Evolutionary conservation across 768 basidiomycete species (phyloP).

Genomic region (Collybia sp.): DNA sequence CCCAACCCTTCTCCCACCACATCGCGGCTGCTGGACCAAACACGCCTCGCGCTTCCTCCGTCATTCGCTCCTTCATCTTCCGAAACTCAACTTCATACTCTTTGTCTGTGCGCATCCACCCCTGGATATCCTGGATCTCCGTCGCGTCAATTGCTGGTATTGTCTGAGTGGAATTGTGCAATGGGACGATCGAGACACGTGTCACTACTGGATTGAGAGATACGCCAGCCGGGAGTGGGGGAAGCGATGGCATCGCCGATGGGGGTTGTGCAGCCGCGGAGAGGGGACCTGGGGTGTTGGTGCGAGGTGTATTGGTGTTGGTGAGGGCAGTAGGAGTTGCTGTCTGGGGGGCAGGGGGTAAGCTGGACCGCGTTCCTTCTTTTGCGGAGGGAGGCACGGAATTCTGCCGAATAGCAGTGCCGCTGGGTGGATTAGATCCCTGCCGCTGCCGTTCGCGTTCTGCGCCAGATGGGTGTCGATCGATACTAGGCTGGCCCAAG

Average conservation of each 20-base stretch:
- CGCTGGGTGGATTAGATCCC: too few relatives aligned
- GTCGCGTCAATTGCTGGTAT: constrained; percentile 49
- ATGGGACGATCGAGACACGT: constrained; percentile 56
- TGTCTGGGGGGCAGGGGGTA: not conserved
- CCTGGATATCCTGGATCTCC: constrained; percentile 50
- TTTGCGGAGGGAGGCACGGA: too few relatives aligned
- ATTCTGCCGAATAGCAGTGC: too few relatives aligned
- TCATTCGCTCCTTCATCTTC: constrained; percentile 47
- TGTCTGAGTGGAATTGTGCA: constrained; percentile 41
- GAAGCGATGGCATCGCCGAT: constrained; percentile 21
- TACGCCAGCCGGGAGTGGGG: constrained; percentile 39
- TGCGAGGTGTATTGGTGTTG: not conserved
- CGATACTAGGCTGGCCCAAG: not conserved
- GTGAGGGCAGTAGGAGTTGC: not conserved
- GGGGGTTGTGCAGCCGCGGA: constrained; percentile 5
- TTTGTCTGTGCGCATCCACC: constrained; percentile 62
- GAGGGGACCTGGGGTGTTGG: not conserved
- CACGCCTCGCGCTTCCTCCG: constrained; percentile 42
- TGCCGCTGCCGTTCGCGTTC: too few relatives aligned
- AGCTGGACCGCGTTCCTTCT: not conserved
- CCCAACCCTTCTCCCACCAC: constrained; percentile 64
- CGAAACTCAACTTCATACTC: constrained; percentile 48
- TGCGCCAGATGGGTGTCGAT: too few relatives aligned
- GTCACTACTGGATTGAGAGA: constrained; percentile 54
- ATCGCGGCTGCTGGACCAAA: constrained; percentile 33